Evolutionary conservation across 2,329 filamentous ascomycete species (phyloP), one percentile per base, ranked within the genome.

Genomic region (Colletotrichum echinochloae): DNA sequence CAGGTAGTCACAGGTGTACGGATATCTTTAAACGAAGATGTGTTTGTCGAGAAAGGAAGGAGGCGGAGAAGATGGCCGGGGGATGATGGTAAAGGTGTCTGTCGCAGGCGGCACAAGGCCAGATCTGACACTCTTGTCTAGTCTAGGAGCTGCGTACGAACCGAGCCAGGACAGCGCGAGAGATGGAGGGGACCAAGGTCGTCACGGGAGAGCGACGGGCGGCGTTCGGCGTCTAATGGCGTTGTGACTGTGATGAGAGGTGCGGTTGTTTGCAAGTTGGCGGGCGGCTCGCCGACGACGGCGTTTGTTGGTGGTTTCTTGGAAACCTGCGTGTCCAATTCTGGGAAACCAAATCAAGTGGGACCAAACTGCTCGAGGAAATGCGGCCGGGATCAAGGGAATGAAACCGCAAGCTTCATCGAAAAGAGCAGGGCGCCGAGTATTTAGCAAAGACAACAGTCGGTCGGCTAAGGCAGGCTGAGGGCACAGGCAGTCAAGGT

Each of bases 201-300:
- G 28, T 49, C 48, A 66, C 51, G 26, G 23, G 33, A 26, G 28
- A 44, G 41, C 48, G 63, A 28, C 33, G 28, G 55, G 41, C 48
- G 63, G 35, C 30, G 60, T 51, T 59, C 60, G 57, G 68, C 68
- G 65, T 68, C 52, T 63, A 63, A 55, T 64, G 65, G 59, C 57
- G 65, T 60, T 62, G 30, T 44, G 63, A 56, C 33, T 67, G 56
- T 60, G 67, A 67, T 67, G 33, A 48, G 46, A 54, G n/a, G 60
- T 48, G 46, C 30, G 60, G 52, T 35, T 55, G 44, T 33, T 35
- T 39, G 59, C 33, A 35, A 23, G 37, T 8, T 37, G 44, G 44
- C 28, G 65, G 61, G 66, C 66, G 66, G 46, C 61, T 69, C 66
- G 66, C 66, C 52, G 60, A 55, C 41, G 52, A 60, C 46, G 44